Percentiles rank a stretch among this genome's conserved stretches.
These are phyloP conservation scores for Fusarium sp. DNA, from an alignment of 2,329 filamentous ascomycete genomes.

Conservation along the genomic window DNA sequence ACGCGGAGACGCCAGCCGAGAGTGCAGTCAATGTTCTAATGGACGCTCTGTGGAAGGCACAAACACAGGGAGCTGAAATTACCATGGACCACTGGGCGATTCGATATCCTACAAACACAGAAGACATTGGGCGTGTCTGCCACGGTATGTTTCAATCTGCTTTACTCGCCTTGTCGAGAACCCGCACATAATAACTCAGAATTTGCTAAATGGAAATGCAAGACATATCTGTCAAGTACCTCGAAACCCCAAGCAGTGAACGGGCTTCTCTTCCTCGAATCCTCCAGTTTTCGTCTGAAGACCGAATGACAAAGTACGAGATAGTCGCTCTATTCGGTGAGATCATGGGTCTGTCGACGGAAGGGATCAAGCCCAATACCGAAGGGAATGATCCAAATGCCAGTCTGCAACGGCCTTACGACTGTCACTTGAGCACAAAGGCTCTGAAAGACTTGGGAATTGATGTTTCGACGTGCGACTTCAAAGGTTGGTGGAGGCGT, in stretches of 20 bases:
- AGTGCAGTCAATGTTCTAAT: constrained; percentile 86
- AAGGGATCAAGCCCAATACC: constrained; percentile 73
- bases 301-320: constrained; percentile 87
- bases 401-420: constrained; percentile 81
- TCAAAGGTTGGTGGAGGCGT: constrained; percentile 81
- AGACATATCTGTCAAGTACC: constrained; percentile 78
- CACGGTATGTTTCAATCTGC: constrained; percentile 59
- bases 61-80: constrained; percentile 68
- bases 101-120: constrained; percentile 87
- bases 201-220: background rate
- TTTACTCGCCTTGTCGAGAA: background rate
- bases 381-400: constrained; percentile 77
- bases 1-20: constrained; percentile 74
- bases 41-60: constrained; percentile 77
- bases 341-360: constrained; percentile 78
- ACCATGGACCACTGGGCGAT: constrained; percentile 89
- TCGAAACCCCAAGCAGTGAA: constrained; percentile 56
- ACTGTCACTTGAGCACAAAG: constrained; percentile 85
- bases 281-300: constrained; percentile 87
- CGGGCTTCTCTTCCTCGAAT: constrained; percentile 69
- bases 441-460: constrained; percentile 77
- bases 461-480: constrained; percentile 76
- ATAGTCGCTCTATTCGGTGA: constrained; percentile 82
- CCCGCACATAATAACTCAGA: background rate
- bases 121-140: constrained; percentile 83